These are phyloP conservation scores for Blumeria hordei DNA, from an alignment of 2,329 filamentous ascomycete species.

Conservation along the genomic window DNA sequence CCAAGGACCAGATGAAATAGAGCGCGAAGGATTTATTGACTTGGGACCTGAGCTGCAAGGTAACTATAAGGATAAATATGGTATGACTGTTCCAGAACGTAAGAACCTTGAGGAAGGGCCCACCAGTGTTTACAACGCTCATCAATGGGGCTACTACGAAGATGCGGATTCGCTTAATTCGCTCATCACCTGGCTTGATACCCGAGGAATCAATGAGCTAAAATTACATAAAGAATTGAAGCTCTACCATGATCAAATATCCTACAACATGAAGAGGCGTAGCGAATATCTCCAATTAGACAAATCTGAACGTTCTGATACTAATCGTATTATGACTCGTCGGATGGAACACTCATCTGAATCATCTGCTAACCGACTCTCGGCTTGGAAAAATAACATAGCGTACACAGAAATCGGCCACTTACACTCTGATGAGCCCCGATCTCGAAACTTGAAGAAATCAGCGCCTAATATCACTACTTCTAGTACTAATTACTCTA, in stretches of 20 bases:
- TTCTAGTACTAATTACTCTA: neutral
- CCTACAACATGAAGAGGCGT: constrained; percentile 57
- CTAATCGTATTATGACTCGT: constrained; percentile 31
- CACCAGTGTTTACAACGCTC: constrained; percentile 51
- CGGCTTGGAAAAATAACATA: constrained; percentile 40
- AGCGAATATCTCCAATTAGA: constrained; percentile 40
- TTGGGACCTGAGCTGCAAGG: constrained; percentile 43
- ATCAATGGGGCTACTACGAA: constrained; percentile 80
- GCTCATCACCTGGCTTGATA: constrained; percentile 72
- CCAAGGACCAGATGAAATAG: constrained; percentile 77
- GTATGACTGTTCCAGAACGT: constrained; percentile 64
- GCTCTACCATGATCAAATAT: constrained; percentile 50
- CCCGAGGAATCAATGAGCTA: constrained; percentile 62
- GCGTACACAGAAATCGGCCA: constrained; percentile 33
- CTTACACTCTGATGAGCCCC: constrained; percentile 32
- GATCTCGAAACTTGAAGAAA: constrained; percentile 18
- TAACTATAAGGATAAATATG: constrained; percentile 53
- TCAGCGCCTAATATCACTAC: constrained; percentile 1
- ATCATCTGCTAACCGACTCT: constrained; percentile 29
- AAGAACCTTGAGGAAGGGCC: constrained; percentile 67
- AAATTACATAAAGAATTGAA: constrained; percentile 73
- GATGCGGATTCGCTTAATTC: constrained; percentile 54
- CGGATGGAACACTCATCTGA: constrained; percentile 32
- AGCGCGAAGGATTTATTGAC: constrained; percentile 69
- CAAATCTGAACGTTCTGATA: constrained; percentile 21